Evolutionary conservation across 352 stramenopile species (phyloP), one percentile per base, ranked within the genome.

Genomic region (Thraustotheca clavata): DNA sequence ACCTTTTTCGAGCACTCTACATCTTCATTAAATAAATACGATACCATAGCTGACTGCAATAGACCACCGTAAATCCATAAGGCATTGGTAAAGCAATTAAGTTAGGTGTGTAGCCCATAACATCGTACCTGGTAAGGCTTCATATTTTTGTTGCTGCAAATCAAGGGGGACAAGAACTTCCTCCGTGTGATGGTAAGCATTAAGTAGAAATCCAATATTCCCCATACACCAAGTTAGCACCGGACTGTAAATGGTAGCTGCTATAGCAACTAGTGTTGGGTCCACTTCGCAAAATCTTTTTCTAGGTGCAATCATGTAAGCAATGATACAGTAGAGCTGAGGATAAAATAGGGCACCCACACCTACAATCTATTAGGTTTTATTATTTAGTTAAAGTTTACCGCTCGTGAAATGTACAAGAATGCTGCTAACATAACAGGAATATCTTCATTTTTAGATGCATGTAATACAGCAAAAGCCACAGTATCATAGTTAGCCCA

Each of bases 191-290:
- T 52, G 11, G 43, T 52, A 52, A 24, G 34, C 18, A 9, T 52
- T 9, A 9, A 52, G n/a, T 9, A 52, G n/a, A 9, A 52, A 11
- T 3, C 2, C 3, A 18, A 52, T 31, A 31, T 52, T 52, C 24
- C 43, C 43, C 43, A 52, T 52, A 18, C 43, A 52, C 43, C 43
- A 52, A 24, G 43, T 52, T 2, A 52, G 11, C 43, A 31, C 43
- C 7, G 43, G 43, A 3, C 43, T 31, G 7, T 52, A 52, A 1
- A 52, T 52, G 9, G 43, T 31, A 18, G 43, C n/a, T 14, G 2
- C 43, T 35, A 52, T 52, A 2, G 43, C 43, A 3, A 52, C 9
- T 18, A 31, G 24, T 7, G 43, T 52, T 31, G 43, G 43, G 43
- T 52, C 43, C 3, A 52, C n/a, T 52, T 52, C 24, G 43, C 43